Percentiles rank a stretch among this genome's conserved stretches.
These are phyloP conservation scores for Dendrobium chrysotoxum DNA, from an alignment of 106 monocot genomes.

Conservation along the genomic window DNA sequence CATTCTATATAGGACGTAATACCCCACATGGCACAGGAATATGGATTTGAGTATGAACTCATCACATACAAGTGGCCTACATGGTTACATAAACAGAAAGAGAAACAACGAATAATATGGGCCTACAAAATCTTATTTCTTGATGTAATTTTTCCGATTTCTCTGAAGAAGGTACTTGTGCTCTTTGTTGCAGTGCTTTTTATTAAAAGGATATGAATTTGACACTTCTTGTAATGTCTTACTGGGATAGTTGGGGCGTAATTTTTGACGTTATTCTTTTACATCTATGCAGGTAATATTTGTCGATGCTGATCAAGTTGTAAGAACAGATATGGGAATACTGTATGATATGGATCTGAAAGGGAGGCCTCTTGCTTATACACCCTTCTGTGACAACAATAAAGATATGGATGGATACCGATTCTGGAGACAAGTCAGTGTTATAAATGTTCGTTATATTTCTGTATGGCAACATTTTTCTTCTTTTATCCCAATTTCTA, in stretches of 20 bases:
- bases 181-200: not conserved
- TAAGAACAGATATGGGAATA: constrained; percentile 94
- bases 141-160: constrained; percentile 94
- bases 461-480: not conserved
- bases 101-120: constrained; percentile 99
- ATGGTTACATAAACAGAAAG: constrained; percentile 98
- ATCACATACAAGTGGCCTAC: constrained; percentile 99
- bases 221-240: not conserved
- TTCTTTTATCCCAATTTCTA: not conserved
- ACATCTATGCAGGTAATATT: constrained; percentile 83
- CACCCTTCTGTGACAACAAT: constrained; percentile 99
- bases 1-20: constrained; percentile 64
- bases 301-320: constrained; percentile 98
- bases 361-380: constrained; percentile 93
- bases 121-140: constrained; percentile 99
- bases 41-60: constrained; percentile 97
- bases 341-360: constrained; percentile 97
- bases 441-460: not conserved
- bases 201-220: not conserved
- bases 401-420: constrained; percentile 99
- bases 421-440: constrained; percentile 90
- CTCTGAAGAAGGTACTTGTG: constrained; percentile 66
- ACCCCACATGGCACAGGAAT: constrained; percentile 87
- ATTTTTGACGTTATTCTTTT: not conserved
- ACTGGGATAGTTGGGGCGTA: not conserved